These are phyloP conservation scores for Areca catechu DNA, from an alignment of 176 grass and related monocot species.

Conservation along the genomic window DNA sequence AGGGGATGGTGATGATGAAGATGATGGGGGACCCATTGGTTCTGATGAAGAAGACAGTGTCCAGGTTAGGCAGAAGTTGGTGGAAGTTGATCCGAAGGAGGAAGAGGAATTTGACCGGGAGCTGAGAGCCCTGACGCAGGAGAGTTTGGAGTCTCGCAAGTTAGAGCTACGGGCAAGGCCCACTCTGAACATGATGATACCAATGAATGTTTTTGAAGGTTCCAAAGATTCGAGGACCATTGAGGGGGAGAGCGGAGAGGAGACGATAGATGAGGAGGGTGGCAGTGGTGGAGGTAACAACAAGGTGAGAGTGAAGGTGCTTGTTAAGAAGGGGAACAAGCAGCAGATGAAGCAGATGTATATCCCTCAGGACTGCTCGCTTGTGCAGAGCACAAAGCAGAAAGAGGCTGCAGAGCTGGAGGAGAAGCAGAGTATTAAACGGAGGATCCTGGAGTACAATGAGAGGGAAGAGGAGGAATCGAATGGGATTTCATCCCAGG, in stretches of 20 bases:
- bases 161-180: slow-evolving; percentile 69
- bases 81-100: slow-evolving; percentile 83
- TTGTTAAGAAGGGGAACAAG: slow-evolving; percentile 95
- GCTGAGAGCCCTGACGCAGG: slow-evolving; percentile 83
- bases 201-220: slow-evolving; percentile 92
- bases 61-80: slow-evolving; percentile 66
- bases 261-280: slow-evolving; percentile 84
- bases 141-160: slow-evolving; percentile 86
- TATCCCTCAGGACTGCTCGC: slow-evolving; percentile 69
- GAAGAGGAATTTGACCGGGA: slow-evolving; percentile 94
- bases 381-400: slow-evolving; percentile 84
- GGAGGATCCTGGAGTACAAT: slow-evolving; percentile 92
- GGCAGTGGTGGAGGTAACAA: slow-evolving; percentile 33
- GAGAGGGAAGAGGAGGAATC: slow-evolving; percentile 95
- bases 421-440: slow-evolving; percentile 82
- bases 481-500: slow-evolving; percentile 41
- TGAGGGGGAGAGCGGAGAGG: slow-evolving; percentile 85
- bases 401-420: slow-evolving; percentile 87
- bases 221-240: slow-evolving; percentile 41
- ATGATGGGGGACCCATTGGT: slow-evolving; percentile 55
- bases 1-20: slow-evolving; percentile 78
- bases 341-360: slow-evolving; percentile 95
- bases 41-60: slow-evolving; percentile 91
- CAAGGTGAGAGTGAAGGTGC: slow-evolving; percentile 90
- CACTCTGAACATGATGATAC: slow-evolving; percentile 87